Evolutionary conservation across 257 asterid species (phyloP).

Genomic region (Solanum virginianum): DNA sequence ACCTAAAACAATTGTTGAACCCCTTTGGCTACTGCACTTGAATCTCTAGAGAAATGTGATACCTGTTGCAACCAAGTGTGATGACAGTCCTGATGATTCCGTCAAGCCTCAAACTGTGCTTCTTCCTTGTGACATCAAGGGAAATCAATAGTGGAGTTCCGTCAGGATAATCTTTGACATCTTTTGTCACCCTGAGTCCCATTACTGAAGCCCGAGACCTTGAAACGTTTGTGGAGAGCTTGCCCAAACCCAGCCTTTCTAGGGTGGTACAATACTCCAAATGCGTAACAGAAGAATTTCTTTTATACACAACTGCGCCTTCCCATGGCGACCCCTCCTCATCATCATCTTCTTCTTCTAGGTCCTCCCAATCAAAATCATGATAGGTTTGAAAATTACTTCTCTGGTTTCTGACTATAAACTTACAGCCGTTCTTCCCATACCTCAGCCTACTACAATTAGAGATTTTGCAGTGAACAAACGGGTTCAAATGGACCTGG

Average conservation of each 20-base stretch:
- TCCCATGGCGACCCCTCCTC: conserved; percentile 66
- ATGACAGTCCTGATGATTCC: conserved; percentile 70
- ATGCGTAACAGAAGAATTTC: conserved; percentile 55
- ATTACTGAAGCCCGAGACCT: conserved; percentile 54
- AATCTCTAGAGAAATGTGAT: background rate
- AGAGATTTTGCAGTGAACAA: background rate
- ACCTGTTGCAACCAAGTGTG: conserved; percentile 75
- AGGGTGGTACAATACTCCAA: conserved; percentile 78
- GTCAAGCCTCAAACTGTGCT: conserved; percentile 61
- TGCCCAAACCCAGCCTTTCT: conserved; percentile 68
- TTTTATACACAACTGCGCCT: conserved; percentile 53
- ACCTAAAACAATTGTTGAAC: background rate
- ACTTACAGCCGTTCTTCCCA: background rate
- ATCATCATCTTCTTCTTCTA: background rate
- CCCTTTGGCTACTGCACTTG: background rate
- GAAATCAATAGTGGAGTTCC: conserved; percentile 92
- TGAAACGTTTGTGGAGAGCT: conserved; percentile 55
- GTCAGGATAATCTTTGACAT: conserved; percentile 42
- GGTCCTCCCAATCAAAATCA: conserved; percentile 14
- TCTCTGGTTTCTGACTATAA: conserved; percentile 3
- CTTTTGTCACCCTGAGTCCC: conserved; percentile 66
- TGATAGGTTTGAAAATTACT: background rate
- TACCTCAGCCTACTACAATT: background rate
- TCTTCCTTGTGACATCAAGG: conserved; percentile 57
- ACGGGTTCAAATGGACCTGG: background rate